A percentile compares a stretch with the other conserved stretches of the same genome.
phyloP scores from a whole-genome alignment of 202 grass and related monocot species.

The Cymbopogon flexuosus region DNA sequence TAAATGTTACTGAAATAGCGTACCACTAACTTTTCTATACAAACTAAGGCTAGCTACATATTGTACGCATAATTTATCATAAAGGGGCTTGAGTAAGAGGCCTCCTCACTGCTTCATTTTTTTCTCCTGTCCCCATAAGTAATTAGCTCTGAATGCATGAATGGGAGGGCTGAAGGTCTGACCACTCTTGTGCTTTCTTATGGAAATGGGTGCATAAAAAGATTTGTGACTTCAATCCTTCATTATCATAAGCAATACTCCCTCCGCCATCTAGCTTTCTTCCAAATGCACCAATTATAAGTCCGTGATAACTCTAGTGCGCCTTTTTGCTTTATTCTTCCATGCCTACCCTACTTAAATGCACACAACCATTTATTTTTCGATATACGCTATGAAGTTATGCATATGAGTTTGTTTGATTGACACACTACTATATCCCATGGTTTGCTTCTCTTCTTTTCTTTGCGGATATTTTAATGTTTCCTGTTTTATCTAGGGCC shows the following conservation, averaged over 20 bases:
- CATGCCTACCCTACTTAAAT: neutral
- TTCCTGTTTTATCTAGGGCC: conserved; percentile 41
- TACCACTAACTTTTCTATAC: neutral
- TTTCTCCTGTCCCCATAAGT: neutral
- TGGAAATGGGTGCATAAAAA: neutral
- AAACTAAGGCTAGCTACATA: neutral
- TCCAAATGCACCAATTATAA: neutral
- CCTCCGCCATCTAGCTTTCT: neutral
- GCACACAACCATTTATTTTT: neutral
- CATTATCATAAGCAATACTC: conserved; percentile 12
- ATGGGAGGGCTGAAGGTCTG: neutral
- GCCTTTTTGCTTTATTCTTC: neutral
- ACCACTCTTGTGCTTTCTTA: neutral
- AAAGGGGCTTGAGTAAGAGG: neutral
- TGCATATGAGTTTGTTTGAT: neutral
- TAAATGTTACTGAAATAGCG: conserved; percentile 4
- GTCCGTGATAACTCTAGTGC: neutral
- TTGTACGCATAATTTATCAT: neutral
- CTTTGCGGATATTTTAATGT: neutral
- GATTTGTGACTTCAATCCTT: neutral
- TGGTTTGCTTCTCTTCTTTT: neutral
- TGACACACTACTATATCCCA: neutral
- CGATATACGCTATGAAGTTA: neutral
- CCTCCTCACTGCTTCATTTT: neutral
- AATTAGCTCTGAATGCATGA: conserved; percentile 4